Evolutionary conservation across 495 filamentous ascomycete genomes (phyloP), one percentile per base, ranked within the genome.

Genomic region (Penicillium cosmopolitanum): DNA sequence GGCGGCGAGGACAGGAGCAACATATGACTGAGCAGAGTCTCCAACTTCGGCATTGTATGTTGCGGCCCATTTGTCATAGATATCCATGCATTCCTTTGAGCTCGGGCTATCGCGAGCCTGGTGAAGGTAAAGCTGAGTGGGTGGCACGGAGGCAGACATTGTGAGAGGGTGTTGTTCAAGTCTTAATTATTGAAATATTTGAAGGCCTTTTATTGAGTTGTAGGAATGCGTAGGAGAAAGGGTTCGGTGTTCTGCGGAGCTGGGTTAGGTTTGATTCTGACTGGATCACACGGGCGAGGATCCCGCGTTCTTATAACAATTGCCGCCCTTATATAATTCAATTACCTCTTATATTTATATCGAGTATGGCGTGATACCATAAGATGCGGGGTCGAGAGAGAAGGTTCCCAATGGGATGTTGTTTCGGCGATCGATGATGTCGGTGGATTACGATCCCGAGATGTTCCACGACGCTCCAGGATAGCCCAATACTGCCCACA

Each of bases 51-150:
- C 61, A 58, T 82, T 71, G 59, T 82, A 82, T 8, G 77, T 74
- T 13, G 64, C 47, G 44, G 79, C 77, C 79, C 79, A 82, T 56
- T 76, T 63, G 40, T 76, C 78, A 61, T 82, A 82, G 57, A 80
- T 56, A 4, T 61, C 55, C 68, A 66, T 71, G 65, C 73, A 76
- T 43, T 73, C 67, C 40, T 73, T 55, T 9, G 51, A 60, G 53
- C 56, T 71, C 19, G 50, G 43, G 51, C 51, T 57, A 40, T 58
- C 57, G 9, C 73, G 71, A 54, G 73, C 73, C 53, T 68, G 62
- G 21, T 56, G 46, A 12, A 73, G 65, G 50, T 65, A 71, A 33
- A 66, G 53, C 43, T 68, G 59, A n/a, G 52, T 53, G 15, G 56
- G 5, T 7, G 57, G 42, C 28, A 64, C 59, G 8, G 67, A 54